These are phyloP conservation scores for Wickerhamomyces sp. DNA, from an alignment of 1,139 yeast genomes.

Conservation along the genomic window DNA sequence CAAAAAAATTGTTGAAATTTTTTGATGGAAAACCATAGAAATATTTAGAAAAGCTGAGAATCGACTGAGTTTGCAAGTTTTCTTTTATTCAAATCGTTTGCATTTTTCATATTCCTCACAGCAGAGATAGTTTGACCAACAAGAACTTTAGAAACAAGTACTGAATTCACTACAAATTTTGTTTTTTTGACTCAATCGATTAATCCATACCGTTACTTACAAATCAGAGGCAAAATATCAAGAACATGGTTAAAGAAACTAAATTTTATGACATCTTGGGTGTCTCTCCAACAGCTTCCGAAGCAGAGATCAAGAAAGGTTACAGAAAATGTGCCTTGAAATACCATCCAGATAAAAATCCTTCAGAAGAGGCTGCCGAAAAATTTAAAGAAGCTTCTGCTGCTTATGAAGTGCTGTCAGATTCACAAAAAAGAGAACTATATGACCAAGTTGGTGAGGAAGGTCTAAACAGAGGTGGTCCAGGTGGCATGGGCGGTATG, in stretches of 20 bases:
- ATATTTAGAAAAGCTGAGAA: too few relatives aligned
- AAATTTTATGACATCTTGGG: slow-evolving; percentile 84
- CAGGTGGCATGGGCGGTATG: slow-evolving; percentile 69
- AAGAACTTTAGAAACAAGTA: too few relatives aligned
- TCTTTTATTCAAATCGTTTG: too few relatives aligned
- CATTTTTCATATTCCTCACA: too few relatives aligned
- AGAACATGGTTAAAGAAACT: slow-evolving; percentile 82
- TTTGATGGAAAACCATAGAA: too few relatives aligned
- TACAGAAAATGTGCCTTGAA: slow-evolving; percentile 91
- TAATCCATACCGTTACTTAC: neutral
- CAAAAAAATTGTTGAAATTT: too few relatives aligned
- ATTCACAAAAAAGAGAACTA: slow-evolving; percentile 79
- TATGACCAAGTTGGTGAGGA: slow-evolving; percentile 93
- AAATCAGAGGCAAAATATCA: neutral
- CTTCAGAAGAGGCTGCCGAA: slow-evolving; percentile 89
- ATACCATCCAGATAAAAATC: slow-evolving; percentile 93
- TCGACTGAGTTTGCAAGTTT: too few relatives aligned
- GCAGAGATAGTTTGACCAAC: too few relatives aligned
- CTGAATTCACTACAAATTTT: too few relatives aligned
- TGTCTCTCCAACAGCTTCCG: slow-evolving; percentile 74
- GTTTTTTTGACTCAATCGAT: too few relatives aligned
- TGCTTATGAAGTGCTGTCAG: slow-evolving; percentile 87
- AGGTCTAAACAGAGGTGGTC: slow-evolving; percentile 74
- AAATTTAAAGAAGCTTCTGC: slow-evolving; percentile 88
- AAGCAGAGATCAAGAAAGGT: slow-evolving; percentile 86